phyloP scores from a whole-genome alignment of 495 filamentous ascomycete genomes.

The Umbilicaria muhlenbergii region DNA sequence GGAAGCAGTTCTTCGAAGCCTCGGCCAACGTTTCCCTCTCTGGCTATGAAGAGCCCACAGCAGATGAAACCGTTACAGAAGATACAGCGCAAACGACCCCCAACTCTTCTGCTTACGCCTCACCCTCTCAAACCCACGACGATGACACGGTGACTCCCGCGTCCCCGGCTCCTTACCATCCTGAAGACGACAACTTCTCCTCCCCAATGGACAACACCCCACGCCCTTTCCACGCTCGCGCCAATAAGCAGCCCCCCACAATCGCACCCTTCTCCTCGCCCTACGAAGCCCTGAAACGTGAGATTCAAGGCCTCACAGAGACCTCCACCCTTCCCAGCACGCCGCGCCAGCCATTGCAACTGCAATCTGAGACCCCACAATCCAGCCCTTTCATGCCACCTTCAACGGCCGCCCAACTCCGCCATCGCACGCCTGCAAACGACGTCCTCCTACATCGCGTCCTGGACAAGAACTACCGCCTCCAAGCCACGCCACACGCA shows the following conservation, averaged over 20 bases:
- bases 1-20: constrained; percentile 99
- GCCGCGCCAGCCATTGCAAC: constrained; percentile 22
- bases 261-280: constrained; percentile 50
- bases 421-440: constrained; percentile 13
- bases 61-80: constrained; percentile 34
- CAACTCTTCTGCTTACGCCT: constrained; percentile 21
- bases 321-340: constrained; percentile 30
- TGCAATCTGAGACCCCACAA: constrained; percentile 15
- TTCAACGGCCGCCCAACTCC: constrained; percentile 15
- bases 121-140: constrained; percentile 31
- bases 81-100: constrained; percentile 34
- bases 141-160: constrained; percentile 29
- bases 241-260: constrained; percentile 26
- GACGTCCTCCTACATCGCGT: constrained; percentile 78
- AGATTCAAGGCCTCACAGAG: constrained; percentile 31
- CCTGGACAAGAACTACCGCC: constrained; percentile 81
- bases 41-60: constrained; percentile 60
- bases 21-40: constrained; percentile 95
- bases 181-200: constrained; percentile 36
- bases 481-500: constrained; percentile 72
- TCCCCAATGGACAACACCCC: constrained; percentile 34
- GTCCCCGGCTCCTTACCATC: constrained; percentile 15
- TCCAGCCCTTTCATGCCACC: constrained; percentile 37
- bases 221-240: constrained; percentile 29
- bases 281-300: constrained; percentile 48